Conservation (phyloP, 495 filamentous ascomycete species). For the Penicillium lagena region DNA sequence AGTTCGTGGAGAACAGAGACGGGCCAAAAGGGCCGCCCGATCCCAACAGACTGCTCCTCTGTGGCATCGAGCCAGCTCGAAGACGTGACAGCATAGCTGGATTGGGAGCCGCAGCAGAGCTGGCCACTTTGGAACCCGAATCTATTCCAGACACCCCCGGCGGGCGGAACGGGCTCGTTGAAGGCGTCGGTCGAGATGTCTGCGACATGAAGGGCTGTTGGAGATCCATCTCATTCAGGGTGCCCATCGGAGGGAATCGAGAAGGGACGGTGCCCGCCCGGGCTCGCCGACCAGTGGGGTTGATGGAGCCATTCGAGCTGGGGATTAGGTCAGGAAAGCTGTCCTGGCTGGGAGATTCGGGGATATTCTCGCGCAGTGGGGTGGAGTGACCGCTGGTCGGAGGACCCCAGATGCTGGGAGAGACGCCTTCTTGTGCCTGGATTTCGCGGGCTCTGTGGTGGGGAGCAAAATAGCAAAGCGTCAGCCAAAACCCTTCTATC, state of each 20-base stretch:
- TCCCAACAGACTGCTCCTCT: slow-evolving; percentile 61
- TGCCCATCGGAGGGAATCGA: slow-evolving; percentile 71
- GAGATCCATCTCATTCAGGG: slow-evolving; percentile 50
- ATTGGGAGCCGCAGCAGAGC: slow-evolving; percentile 39
- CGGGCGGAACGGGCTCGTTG: slow-evolving; percentile 84
- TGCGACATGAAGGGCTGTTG: slow-evolving; percentile 67
- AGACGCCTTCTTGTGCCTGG: slow-evolving; percentile 90
- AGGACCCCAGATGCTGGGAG: slow-evolving; percentile 86
- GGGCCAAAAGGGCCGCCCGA: slow-evolving; percentile 74
- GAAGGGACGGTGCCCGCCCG: slow-evolving; percentile 97
- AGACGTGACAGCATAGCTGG: slow-evolving; percentile 78
- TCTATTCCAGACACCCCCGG: slow-evolving; percentile 69
- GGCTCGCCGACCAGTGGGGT: slow-evolving; percentile 60
- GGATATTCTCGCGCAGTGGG: slow-evolving; percentile 92
- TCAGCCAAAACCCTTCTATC: slow-evolving; percentile 6
- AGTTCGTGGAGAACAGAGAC: slow-evolving; percentile 82
- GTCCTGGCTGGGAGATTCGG: slow-evolving; percentile 91
- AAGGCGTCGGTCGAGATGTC: slow-evolving; percentile 81
- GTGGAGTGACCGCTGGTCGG: slow-evolving; percentile 94
- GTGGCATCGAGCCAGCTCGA: slow-evolving; percentile 92
- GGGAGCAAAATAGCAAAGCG: not conserved
- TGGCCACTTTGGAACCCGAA: slow-evolving; percentile 39
- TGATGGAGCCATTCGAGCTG: slow-evolving; percentile 48
- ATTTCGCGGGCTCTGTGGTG: slow-evolving; percentile 78
- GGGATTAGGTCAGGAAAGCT: slow-evolving; percentile 88